These are phyloP conservation scores for Alternaria sp. DNA, from an alignment of 2,329 filamentous ascomycete species.

Conservation along the genomic window DNA sequence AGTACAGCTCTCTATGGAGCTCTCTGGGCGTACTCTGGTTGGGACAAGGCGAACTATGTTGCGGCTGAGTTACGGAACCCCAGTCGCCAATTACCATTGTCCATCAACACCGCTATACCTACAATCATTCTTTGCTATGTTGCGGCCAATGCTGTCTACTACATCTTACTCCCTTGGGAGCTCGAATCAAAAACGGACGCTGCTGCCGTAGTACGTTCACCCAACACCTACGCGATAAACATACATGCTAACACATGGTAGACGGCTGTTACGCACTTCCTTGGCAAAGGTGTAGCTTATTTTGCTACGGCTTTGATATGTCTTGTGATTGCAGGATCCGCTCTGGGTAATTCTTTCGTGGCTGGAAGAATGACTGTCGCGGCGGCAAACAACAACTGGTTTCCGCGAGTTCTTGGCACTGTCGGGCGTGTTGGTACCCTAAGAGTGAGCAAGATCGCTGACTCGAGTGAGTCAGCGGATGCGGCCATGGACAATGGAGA, in stretches of 20 bases:
- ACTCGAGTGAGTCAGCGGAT: constrained; percentile 23
- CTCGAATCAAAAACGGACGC: constrained; percentile 68
- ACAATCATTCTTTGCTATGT: constrained; percentile 69
- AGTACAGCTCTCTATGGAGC: constrained; percentile 61
- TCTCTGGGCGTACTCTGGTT: constrained; percentile 49
- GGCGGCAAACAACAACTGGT: constrained; percentile 54
- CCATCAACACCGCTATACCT: constrained; percentile 69
- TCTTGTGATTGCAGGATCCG: constrained; percentile 68
- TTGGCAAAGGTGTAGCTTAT: constrained; percentile 61
- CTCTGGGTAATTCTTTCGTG: constrained; percentile 70
- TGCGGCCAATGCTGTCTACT: constrained; percentile 68
- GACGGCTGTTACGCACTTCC: constrained; percentile 57
- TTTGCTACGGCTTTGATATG: constrained; percentile 66
- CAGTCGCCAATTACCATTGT: constrained; percentile 61
- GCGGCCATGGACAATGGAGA: constrained; percentile 46
- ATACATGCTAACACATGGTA: constrained; percentile 10
- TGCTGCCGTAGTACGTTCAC: constrained; percentile 65
- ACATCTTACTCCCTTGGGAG: constrained; percentile 68
- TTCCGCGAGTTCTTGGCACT: constrained; percentile 39
- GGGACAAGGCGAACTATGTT: constrained; percentile 54
- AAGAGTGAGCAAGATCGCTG: constrained; percentile 27
- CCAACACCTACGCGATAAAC: not conserved
- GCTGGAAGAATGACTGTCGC: constrained; percentile 70
- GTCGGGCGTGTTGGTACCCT: constrained; percentile 43
- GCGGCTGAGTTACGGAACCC: constrained; percentile 49